A percentile compares a stretch with the other conserved stretches of the same genome.
phyloP scores from a whole-genome alignment of 1,284 basidiomycete genomes.

The Trametes polyzona region DNA sequence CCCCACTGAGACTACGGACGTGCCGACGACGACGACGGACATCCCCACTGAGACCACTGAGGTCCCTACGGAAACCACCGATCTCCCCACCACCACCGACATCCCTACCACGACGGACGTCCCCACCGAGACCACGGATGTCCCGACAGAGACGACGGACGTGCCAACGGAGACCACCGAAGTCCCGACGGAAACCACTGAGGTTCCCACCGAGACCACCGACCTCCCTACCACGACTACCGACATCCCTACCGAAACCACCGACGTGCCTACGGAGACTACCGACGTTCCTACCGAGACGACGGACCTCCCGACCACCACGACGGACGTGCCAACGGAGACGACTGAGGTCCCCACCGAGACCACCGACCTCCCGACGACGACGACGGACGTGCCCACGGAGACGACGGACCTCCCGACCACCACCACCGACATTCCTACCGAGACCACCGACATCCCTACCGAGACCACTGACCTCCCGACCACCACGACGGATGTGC shows the following conservation, averaged over 20 bases:
- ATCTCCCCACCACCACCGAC: background rate
- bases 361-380: background rate
- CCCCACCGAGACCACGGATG: background rate
- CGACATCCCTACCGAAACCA: background rate
- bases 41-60: background rate
- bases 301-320: background rate
- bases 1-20: background rate
- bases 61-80: background rate
- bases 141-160: background rate
- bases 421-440: background rate
- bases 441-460: background rate
- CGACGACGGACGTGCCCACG: background rate
- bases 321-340: slow-evolving; percentile 1
- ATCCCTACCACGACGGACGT: background rate
- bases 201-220: background rate
- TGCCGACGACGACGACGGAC: background rate
- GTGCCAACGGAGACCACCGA: background rate
- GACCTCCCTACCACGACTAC: background rate
- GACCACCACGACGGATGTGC: background rate
- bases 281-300: background rate
- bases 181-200: background rate
- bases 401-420: background rate
- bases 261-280: background rate
- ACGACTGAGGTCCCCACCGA: background rate
- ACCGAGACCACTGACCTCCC: background rate